Percentiles rank a stretch among this genome's conserved stretches.
These are phyloP conservation scores for Daldinia vernicosa DNA, from an alignment of 495 filamentous ascomycete genomes.

Conservation along the genomic window DNA sequence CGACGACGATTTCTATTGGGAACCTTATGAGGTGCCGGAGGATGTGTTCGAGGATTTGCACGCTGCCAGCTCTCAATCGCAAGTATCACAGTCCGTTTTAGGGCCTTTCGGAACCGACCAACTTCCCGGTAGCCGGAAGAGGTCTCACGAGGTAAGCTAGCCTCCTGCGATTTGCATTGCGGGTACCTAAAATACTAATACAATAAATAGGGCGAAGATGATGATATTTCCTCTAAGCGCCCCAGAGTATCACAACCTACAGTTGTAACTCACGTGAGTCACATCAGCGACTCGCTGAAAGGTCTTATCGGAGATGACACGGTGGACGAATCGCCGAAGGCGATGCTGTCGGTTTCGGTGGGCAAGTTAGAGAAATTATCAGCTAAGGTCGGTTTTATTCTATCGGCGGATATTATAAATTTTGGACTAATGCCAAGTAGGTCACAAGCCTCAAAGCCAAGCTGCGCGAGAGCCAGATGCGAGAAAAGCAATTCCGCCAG, in stretches of 20 bases:
- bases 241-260: slow-evolving; percentile 42
- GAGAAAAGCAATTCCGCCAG: slow-evolving; percentile 41
- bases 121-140: slow-evolving; percentile 46
- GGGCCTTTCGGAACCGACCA: slow-evolving; percentile 16
- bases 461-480: slow-evolving; percentile 36
- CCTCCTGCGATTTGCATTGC: background rate
- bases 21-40: slow-evolving; percentile 47
- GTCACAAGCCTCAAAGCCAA: slow-evolving; percentile 44
- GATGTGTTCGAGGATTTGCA: slow-evolving; percentile 50
- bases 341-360: slow-evolving; percentile 42
- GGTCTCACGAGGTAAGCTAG: slow-evolving; percentile 48
- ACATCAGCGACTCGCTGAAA: slow-evolving; percentile 40
- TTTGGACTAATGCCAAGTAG: slow-evolving; percentile 29
- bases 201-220: slow-evolving; percentile 42
- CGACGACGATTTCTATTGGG: slow-evolving; percentile 47
- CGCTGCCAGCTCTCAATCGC: slow-evolving; percentile 20
- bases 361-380: slow-evolving; percentile 51
- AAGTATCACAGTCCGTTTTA: slow-evolving; percentile 17
- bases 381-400: slow-evolving; percentile 40
- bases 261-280: slow-evolving; percentile 32
- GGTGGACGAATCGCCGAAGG: slow-evolving; percentile 15
- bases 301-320: slow-evolving; percentile 36
- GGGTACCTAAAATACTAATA: slow-evolving; percentile 15
- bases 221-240: slow-evolving; percentile 37
- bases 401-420: background rate